Evolutionary conservation across 140 eudicot species (phyloP), one percentile per base, ranked within the genome.

Genomic region (Senecio squalidus): DNA sequence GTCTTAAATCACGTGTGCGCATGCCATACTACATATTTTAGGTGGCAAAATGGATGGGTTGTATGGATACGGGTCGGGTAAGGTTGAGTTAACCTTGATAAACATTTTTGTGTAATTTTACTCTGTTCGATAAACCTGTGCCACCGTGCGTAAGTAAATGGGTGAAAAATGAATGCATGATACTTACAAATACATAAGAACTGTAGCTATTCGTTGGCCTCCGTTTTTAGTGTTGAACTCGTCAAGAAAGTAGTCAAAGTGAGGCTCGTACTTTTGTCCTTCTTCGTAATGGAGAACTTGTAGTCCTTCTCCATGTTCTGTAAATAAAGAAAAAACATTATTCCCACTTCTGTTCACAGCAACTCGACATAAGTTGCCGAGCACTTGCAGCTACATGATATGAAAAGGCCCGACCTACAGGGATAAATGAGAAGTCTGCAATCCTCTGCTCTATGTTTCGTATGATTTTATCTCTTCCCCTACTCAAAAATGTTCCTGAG

Each of bases 261-360:
- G 99, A 73, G 99, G 90, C 66, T 88, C 99, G 25, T 88, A 93
- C 66, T 88, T 93, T 66, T 93, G 99, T 41, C 99, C 96, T 61
- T 72, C 96, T 78, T 93, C 99, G 39, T 93, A 93, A 46, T 88
- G 99, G 50, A 93, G 94, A 49, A 93, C 70, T 72, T 93, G 99
- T 17, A 93, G 89, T 55, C 99, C 99, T 78, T 93, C 99, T 55
- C 99, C 99, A 51, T 93, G 99, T 53, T 88, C 99, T 93, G 86
- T 52, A 43, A 68, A 61, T 69, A 34, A 14, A 39, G 36, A 67
- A 50, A n/a, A 22, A 29, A 9, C 44, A 55, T 59, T 38, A 78
- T 55, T 54, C 29, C 21, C 49, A 23, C 49, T 52, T 28, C 39
- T 21, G 67, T 13, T 33, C 41, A 64, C 22, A 55, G 24, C 24